Percentiles rank a stretch among this genome's conserved stretches.
Conservation (phyloP, 371 early-diverging fungal species). For the Neoconidiobolus thromboides region DNA sequence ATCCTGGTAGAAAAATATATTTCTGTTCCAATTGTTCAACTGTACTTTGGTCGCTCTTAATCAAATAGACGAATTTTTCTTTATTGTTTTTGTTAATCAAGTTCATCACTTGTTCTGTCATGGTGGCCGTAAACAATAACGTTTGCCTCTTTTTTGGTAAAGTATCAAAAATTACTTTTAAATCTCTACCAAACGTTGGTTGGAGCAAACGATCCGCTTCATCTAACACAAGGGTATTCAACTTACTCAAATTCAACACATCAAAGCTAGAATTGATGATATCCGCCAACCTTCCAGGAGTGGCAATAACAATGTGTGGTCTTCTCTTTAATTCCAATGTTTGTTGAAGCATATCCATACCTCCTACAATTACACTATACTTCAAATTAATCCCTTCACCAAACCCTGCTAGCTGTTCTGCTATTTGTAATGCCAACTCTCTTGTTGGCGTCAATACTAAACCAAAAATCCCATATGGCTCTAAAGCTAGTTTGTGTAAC, state of each 20-base stretch:
- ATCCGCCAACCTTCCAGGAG: slow-evolving; percentile 92
- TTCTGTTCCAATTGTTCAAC: slow-evolving; percentile 74
- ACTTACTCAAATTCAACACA: slow-evolving; percentile 31
- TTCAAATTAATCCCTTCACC: slow-evolving; percentile 78
- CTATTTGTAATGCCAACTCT: slow-evolving; percentile 92
- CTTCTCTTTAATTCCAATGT: slow-evolving; percentile 64
- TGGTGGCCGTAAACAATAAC: slow-evolving; percentile 90
- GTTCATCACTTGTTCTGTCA: slow-evolving; percentile 63
- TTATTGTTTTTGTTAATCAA: slow-evolving; percentile 22
- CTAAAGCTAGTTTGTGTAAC: slow-evolving; percentile 74
- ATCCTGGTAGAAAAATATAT: slow-evolving; percentile 84
- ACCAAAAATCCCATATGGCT: slow-evolving; percentile 88
- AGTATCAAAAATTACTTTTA: slow-evolving; percentile 52
- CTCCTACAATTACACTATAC: slow-evolving; percentile 88
- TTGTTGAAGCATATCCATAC: slow-evolving; percentile 88
- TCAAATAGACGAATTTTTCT: slow-evolving; percentile 54
- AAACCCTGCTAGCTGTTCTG: slow-evolving; percentile 83
- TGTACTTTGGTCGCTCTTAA: slow-evolving; percentile 52
- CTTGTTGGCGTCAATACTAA: slow-evolving; percentile 94
- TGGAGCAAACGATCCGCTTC: slow-evolving; percentile 92
- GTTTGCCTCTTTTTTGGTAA: slow-evolving; percentile 77
- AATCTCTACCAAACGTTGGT: slow-evolving; percentile 64
- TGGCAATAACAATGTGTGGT: slow-evolving; percentile 94
- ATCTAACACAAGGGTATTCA: slow-evolving; percentile 42
- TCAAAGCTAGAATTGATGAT: slow-evolving; percentile 63